These are phyloP conservation scores for Ophiostoma tasmaniense DNA, from an alignment of 2,329 filamentous ascomycete species.

Conservation along the genomic window DNA sequence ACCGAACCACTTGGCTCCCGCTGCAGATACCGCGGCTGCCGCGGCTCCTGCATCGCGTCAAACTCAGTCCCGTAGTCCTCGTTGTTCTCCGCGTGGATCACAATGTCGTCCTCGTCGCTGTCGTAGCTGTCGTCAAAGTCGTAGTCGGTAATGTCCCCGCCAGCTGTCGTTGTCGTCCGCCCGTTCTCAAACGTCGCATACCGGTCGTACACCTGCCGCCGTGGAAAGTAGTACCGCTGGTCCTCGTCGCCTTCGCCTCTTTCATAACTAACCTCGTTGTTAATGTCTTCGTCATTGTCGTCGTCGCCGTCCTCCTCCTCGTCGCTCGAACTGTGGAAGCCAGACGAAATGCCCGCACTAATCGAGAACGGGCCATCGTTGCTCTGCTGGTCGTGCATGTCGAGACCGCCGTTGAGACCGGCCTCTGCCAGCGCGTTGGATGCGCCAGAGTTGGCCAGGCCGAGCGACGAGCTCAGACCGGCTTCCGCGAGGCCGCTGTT, in stretches of 20 bases:
- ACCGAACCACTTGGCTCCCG: neutral
- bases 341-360: conserved; percentile 65
- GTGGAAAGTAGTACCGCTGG: neutral
- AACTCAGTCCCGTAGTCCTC: neutral
- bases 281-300: conserved; percentile 67
- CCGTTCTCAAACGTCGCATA: neutral
- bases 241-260: neutral
- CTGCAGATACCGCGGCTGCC: neutral
- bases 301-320: conserved; percentile 95
- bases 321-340: conserved; percentile 90
- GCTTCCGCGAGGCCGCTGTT: conserved; percentile 38
- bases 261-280: conserved; percentile 53
- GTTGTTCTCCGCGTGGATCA: conserved; percentile 1
- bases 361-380: conserved; percentile 63
- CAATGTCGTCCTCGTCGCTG: neutral
- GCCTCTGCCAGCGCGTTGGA: conserved; percentile 71
- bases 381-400: conserved; percentile 36
- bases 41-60: neutral
- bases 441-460: conserved; percentile 30
- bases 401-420: conserved; percentile 68
- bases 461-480: conserved; percentile 34
- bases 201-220: neutral
- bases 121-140: neutral
- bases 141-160: neutral
- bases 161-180: neutral